Evolutionary conservation across 1,284 basidiomycete species (phyloP), one percentile per base, ranked within the genome.

Genomic region (Vanrija sp.): DNA sequence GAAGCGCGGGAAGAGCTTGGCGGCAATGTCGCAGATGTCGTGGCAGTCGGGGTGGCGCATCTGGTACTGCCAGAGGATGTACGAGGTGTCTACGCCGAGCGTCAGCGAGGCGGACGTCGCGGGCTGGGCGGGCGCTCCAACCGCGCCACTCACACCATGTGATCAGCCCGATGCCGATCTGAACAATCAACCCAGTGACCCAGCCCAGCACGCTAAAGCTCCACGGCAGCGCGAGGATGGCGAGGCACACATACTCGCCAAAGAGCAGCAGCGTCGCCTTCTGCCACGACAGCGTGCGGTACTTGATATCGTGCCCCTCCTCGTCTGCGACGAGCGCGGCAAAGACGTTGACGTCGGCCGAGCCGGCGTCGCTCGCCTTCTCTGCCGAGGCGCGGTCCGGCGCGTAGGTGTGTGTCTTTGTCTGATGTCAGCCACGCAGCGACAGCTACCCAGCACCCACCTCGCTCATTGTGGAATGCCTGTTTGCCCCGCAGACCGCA

Each of bases 11-110:
- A 71, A 71, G 39, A 85, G 77, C 37, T 79, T 75, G 25, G 77
- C 77, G 3, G 83, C 84, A 27, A 85, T 82, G 60, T 86, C 84
- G 65, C 82, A 84, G 24, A 85, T 82, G 61, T 85, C 81, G n/a
- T 79, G 78, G 12, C 80, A 72, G 49, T 83, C 78, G 0, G 84
- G 84, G 56, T 86, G 79, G 54, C 75, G 75, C 62, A 86, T 77
- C 67, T 82, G 84, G 69, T 81, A 86, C 51, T 73, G 64, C 71
- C 70, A 73, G 9, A 70, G 56, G n/a, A 64, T 45, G 49, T 73
- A 73, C 12, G 61, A 65, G 1, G 71, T 73, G 59, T 71, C 69
- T 71, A 45, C 2, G 31, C 9, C 31, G 31, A 5, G 24, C 16
- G 22, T 54, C 45, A 54, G 53, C n/a, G 16, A 7, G 27, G 7